Percentiles rank a stretch among this genome's conserved stretches.
Conservation (phyloP, 306 rosid genomes). For the Dryas drummondii region DNA sequence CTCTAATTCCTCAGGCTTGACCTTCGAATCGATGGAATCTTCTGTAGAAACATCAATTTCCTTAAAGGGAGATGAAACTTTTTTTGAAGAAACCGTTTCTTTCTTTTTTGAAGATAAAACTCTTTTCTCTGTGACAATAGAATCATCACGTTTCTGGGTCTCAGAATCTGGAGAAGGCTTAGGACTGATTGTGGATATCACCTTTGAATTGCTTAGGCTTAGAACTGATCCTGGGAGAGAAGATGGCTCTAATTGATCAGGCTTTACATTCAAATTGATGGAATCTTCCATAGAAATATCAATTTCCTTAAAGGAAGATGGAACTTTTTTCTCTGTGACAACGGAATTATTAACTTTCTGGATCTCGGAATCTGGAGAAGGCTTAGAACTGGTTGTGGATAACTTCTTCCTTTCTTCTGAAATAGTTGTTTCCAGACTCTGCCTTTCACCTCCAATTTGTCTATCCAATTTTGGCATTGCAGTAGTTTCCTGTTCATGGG, state of each 20-base stretch:
- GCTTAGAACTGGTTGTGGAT: constrained; percentile 25
- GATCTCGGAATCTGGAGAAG: constrained; percentile 21
- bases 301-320: constrained; percentile 35
- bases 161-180: neutral
- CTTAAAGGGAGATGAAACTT: constrained; percentile 28
- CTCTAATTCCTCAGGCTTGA: constrained; percentile 9
- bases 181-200: neutral
- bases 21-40: constrained; percentile 17
- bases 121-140: constrained; percentile 28
- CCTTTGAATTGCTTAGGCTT: neutral
- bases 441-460: neutral
- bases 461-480: too few species aligned
- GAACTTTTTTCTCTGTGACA: constrained; percentile 29
- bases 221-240: neutral
- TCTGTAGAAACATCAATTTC: constrained; percentile 37
- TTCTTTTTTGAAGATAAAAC: neutral
- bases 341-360: too few species aligned
- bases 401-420: constrained; percentile 31
- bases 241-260: constrained; percentile 11
- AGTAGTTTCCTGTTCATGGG: too few species aligned
- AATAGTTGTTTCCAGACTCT: constrained; percentile 23
- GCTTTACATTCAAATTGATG: constrained; percentile 7
- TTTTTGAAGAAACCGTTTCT: neutral
- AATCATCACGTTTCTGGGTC: constrained; percentile 16
- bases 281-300: constrained; percentile 35